A percentile compares a stretch with the other conserved stretches of the same genome.
Evolutionary conservation across 169 alveolate genomes (phyloP).

Genomic region (Toxoplasma gondii): DNA sequence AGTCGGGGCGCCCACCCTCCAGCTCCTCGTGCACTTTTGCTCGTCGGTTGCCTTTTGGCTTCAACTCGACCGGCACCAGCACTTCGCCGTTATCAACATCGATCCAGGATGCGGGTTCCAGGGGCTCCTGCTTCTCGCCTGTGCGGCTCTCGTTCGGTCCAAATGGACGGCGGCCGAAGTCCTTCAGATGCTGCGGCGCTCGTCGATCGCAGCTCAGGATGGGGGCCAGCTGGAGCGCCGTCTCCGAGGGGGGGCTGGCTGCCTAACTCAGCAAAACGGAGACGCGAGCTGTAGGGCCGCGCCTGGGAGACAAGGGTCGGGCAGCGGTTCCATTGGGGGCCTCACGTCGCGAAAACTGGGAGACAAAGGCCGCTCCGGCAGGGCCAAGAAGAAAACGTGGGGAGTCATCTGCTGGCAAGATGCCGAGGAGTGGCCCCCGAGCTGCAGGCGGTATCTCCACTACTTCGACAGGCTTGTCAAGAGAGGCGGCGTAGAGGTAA

Average conservation of each 20-base stretch:
- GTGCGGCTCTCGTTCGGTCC: slow-evolving; percentile 48
- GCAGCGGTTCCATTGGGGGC: neutral
- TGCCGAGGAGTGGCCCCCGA: slow-evolving; percentile 56
- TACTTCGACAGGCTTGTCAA: slow-evolving; percentile 54
- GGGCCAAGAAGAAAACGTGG: slow-evolving; percentile 40
- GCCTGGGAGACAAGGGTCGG: neutral
- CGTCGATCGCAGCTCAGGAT: slow-evolving; percentile 56
- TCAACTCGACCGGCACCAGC: slow-evolving; percentile 48
- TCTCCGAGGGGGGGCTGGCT: neutral
- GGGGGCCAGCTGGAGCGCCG: slow-evolving; percentile 4
- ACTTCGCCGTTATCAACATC: slow-evolving; percentile 38
- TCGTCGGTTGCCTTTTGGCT: slow-evolving; percentile 48
- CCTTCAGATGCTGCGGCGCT: slow-evolving; percentile 47
- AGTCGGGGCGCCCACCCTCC: slow-evolving; percentile 55
- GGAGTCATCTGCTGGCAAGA: slow-evolving; percentile 61
- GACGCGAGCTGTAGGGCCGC: neutral
- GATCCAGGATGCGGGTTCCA: slow-evolving; percentile 51
- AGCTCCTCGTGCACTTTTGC: slow-evolving; percentile 49
- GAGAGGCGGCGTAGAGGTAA: neutral
- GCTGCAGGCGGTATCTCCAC: slow-evolving; percentile 54
- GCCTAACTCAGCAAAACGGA: neutral
- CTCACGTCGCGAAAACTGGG: neutral
- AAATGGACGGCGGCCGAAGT: slow-evolving; percentile 41
- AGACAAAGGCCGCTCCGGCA: neutral
- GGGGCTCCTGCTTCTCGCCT: slow-evolving; percentile 56